A percentile compares a stretch with the other conserved stretches of the same genome.
These are phyloP conservation scores for Tinospora cordifolia DNA, from an alignment of 164 flowering plant species.

Conservation along the genomic window DNA sequence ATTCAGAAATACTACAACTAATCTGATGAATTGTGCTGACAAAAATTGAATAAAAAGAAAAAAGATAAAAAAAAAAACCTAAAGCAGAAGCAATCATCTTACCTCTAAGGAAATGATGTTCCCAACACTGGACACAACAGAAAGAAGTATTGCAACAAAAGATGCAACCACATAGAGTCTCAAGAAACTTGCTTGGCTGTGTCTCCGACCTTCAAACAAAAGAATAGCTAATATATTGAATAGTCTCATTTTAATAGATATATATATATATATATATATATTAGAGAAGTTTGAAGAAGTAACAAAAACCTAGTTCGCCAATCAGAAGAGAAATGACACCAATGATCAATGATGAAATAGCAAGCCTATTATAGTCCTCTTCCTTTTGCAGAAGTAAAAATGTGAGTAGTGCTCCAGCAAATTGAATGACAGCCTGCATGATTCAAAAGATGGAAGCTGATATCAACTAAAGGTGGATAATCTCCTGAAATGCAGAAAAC, in stretches of 20 bases:
- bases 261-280: neutral
- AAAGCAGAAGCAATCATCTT: slow-evolving; percentile 10
- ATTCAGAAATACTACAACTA: neutral
- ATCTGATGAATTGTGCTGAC: neutral
- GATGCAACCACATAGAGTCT: slow-evolving; percentile 40
- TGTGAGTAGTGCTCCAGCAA: slow-evolving; percentile 23
- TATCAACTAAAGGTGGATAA: neutral
- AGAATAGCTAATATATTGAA: neutral
- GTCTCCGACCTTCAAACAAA: slow-evolving; percentile 26
- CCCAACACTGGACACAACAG: slow-evolving; percentile 21
- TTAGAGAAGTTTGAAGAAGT: neutral
- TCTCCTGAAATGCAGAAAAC: neutral
- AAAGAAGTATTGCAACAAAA: slow-evolving; percentile 29
- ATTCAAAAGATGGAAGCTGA: neutral
- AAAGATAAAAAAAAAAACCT: neutral
- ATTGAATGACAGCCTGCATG: slow-evolving; percentile 40
- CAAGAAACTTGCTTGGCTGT: slow-evolving; percentile 42
- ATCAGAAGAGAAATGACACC: slow-evolving; percentile 38
- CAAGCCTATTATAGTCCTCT: slow-evolving; percentile 22
- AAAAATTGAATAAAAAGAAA: neutral
- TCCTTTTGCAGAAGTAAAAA: slow-evolving; percentile 20
- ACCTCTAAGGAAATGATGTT: slow-evolving; percentile 37
- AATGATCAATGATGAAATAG: slow-evolving; percentile 23
- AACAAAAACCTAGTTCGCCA: slow-evolving; percentile 54
- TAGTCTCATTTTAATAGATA: neutral